Percentiles rank a stretch among this genome's conserved stretches.
Evolutionary conservation across 2,329 filamentous ascomycete species (phyloP).

Genomic region (Phialophora expanda): DNA sequence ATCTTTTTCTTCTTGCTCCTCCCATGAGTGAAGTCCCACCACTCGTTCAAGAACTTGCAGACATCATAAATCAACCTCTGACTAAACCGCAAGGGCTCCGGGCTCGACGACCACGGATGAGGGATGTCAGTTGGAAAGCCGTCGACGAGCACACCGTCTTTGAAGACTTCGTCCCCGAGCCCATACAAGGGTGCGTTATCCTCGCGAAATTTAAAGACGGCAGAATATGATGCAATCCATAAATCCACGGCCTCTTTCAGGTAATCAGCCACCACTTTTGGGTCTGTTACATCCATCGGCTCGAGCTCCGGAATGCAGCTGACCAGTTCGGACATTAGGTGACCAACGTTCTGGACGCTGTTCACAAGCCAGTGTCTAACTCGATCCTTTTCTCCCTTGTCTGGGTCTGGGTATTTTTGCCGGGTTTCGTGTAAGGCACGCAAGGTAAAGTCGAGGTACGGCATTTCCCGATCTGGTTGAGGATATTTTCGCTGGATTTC

Average conservation of each 20-base stretch:
- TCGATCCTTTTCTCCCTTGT: conserved; percentile 73
- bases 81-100: conserved; percentile 32
- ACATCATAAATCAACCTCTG: conserved; percentile 35
- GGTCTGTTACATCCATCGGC: conserved; percentile 63
- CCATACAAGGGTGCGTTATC: conserved; percentile 74
- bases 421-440: conserved; percentile 76
- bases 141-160: conserved; percentile 66
- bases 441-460: conserved; percentile 75
- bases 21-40: conserved; percentile 41
- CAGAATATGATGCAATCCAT: conserved; percentile 67
- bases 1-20: conserved; percentile 38
- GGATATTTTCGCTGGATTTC: conserved; percentile 65
- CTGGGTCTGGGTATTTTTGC: conserved; percentile 69
- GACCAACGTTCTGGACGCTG: conserved; percentile 72
- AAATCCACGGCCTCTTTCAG: conserved; percentile 76
- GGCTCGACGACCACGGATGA: conserved; percentile 82
- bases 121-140: conserved; percentile 70
- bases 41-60: conserved; percentile 41
- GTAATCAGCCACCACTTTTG: conserved; percentile 51
- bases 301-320: conserved; percentile 76
- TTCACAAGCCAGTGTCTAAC: conserved; percentile 87
- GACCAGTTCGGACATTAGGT: conserved; percentile 79
- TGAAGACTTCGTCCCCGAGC: conserved; percentile 68
- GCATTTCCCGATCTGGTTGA: conserved; percentile 65
- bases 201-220: conserved; percentile 72